These are phyloP conservation scores for Nectriaceae sp. DNA, from an alignment of 2,329 filamentous ascomycete species.

Conservation along the genomic window DNA sequence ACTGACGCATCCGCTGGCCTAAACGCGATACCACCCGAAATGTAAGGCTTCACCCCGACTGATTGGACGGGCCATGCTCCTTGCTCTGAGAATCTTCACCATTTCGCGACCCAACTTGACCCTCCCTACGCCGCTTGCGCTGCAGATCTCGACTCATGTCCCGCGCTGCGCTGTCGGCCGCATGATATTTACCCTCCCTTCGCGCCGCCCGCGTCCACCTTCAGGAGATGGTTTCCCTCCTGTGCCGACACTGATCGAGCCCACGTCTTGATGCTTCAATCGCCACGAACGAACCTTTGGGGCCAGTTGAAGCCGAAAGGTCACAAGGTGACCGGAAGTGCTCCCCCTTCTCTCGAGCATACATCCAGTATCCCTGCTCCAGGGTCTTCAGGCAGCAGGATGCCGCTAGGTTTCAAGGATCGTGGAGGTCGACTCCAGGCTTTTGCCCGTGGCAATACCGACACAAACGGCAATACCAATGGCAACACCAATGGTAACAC, in stretches of 20 bases:
- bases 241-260: slow-evolving; percentile 4
- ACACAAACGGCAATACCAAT: slow-evolving; percentile 10
- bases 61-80: neutral
- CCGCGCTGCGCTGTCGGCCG: neutral
- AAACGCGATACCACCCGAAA: neutral
- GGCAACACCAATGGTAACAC: slow-evolving; percentile 12
- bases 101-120: neutral
- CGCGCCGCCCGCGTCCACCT: slow-evolving; percentile 4
- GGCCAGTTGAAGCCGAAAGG: slow-evolving; percentile 9
- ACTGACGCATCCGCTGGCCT: slow-evolving; percentile 2
- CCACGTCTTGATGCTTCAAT: slow-evolving; percentile 14
- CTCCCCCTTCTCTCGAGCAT: slow-evolving; percentile 4
- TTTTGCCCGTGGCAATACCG: slow-evolving; percentile 32
- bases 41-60: neutral
- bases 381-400: slow-evolving; percentile 12
- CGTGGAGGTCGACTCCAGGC: slow-evolving; percentile 33
- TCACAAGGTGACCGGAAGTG: slow-evolving; percentile 8
- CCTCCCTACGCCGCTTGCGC: neutral
- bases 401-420: slow-evolving; percentile 34
- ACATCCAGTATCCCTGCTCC: neutral
- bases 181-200: slow-evolving; percentile 1
- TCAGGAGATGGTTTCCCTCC: slow-evolving; percentile 11
- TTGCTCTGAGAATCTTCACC: neutral
- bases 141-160: neutral
- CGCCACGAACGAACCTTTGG: slow-evolving; percentile 12